Evolutionary conservation across 1,284 basidiomycete genomes (phyloP).

Genomic region (Agaricales sp.): DNA sequence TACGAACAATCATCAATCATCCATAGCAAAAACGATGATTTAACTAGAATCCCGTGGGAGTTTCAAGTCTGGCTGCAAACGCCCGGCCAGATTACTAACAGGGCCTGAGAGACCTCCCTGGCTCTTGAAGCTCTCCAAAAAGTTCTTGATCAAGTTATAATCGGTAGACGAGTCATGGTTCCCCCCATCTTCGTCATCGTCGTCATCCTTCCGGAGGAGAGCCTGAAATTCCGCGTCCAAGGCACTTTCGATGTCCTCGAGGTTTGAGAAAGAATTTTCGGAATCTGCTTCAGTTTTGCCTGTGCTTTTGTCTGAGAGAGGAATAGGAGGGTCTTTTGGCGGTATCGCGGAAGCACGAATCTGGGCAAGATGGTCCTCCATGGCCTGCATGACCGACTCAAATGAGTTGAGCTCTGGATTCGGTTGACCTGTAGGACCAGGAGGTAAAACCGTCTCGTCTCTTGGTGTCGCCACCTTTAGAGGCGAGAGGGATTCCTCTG

Average conservation of each 20-base stretch:
- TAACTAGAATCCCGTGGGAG: constrained; percentile 61
- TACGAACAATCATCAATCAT: too few species aligned
- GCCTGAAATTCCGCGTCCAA: constrained; percentile 81
- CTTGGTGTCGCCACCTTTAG: too few species aligned
- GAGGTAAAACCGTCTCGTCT: too few species aligned
- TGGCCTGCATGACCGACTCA: constrained; percentile 89
- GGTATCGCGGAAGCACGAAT: constrained; percentile 7
- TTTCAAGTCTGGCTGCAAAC: constrained; percentile 50
- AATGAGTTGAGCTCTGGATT: constrained; percentile 81
- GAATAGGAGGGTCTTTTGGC: constrained; percentile 20
- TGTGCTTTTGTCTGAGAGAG: constrained; percentile 22
- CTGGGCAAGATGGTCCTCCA: constrained; percentile 71
- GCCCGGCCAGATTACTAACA: constrained; percentile 76
- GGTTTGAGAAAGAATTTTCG: constrained; percentile 13
- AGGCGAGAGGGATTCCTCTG: too few species aligned
- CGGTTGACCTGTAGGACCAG: not conserved
- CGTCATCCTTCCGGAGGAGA: constrained; percentile 47
- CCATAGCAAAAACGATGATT: too few species aligned
- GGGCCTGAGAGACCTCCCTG: constrained; percentile 84
- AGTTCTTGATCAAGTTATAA: constrained; percentile 89
- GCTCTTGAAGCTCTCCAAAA: constrained; percentile 88
- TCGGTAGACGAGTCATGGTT: constrained; percentile 47
- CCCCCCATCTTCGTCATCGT: constrained; percentile 41
- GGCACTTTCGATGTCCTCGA: constrained; percentile 51
- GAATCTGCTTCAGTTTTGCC: constrained; percentile 20